phyloP scores from a whole-genome alignment of 441 rosid genomes.

The Corymbia citriodora region DNA sequence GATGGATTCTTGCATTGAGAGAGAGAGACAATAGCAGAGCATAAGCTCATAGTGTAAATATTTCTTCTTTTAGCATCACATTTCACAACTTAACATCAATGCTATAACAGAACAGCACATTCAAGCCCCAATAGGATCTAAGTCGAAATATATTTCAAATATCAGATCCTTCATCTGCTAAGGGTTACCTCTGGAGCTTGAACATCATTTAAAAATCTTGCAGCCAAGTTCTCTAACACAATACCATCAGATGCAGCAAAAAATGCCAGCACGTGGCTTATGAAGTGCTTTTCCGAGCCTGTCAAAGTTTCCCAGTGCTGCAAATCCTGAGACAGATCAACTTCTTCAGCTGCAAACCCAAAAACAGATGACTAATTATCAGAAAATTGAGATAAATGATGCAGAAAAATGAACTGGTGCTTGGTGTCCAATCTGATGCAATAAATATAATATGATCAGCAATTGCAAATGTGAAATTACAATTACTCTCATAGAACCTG shows the following conservation, averaged over 20 bases:
- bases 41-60: neutral
- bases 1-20: neutral
- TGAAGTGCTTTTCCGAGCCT: slow-evolving; percentile 69
- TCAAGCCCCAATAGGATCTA: neutral
- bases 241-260: slow-evolving; percentile 94
- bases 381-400: neutral
- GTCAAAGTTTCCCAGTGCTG: slow-evolving; percentile 68
- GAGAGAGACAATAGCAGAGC: neutral
- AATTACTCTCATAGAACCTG: neutral
- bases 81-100: neutral
- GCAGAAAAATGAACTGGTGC: neutral
- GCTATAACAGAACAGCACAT: neutral
- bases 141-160: neutral
- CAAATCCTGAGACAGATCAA: slow-evolving; percentile 79
- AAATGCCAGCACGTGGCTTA: slow-evolving; percentile 78
- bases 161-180: neutral
- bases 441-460: neutral
- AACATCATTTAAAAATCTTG: slow-evolving; percentile 76
- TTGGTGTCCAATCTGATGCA: neutral
- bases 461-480: neutral
- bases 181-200: slow-evolving; percentile 75
- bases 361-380: neutral
- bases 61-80: neutral
- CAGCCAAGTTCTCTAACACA: slow-evolving; percentile 83
- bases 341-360: slow-evolving; percentile 76